phyloP scores from a whole-genome alignment of 257 asterid species.

The Solanum chiquidenum region DNA sequence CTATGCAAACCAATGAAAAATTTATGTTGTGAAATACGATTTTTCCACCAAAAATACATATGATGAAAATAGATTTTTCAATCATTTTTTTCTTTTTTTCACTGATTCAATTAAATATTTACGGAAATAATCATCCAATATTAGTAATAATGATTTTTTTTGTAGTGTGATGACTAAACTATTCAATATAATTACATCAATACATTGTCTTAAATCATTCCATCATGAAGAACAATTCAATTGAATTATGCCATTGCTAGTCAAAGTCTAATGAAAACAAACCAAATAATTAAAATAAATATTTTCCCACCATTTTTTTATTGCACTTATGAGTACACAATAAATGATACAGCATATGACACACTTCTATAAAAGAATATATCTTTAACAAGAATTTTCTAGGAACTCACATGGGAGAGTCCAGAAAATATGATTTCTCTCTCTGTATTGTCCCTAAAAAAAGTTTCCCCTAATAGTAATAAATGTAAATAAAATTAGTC shows the following conservation, averaged over 20 bases:
- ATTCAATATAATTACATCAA: not conserved
- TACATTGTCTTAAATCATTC: not conserved
- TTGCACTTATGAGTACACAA: not conserved
- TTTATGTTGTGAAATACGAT: not conserved
- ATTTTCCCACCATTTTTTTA: not conserved
- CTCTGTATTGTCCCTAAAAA: slow-evolving; percentile 1
- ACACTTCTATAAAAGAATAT: not conserved
- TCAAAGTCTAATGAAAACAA: not conserved
- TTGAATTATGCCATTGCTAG: not conserved
- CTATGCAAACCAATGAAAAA: not conserved
- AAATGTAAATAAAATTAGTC: slow-evolving; percentile 11
- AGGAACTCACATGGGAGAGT: slow-evolving; percentile 20
- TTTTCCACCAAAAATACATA: not conserved
- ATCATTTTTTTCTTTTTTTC: too few species aligned
- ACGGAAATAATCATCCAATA: too few species aligned
- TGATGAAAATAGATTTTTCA: not conserved
- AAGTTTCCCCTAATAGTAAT: not conserved
- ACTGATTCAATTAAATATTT: not conserved
- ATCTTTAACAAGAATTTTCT: not conserved
- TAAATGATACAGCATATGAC: not conserved
- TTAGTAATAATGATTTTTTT: too few species aligned
- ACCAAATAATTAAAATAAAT: not conserved
- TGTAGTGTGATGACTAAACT: not conserved
- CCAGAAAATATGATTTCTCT: slow-evolving; percentile 3
- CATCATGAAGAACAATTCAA: not conserved